These are phyloP conservation scores for Tulasnella sp. DNA, from an alignment of 768 basidiomycete genomes.

Conservation along the genomic window DNA sequence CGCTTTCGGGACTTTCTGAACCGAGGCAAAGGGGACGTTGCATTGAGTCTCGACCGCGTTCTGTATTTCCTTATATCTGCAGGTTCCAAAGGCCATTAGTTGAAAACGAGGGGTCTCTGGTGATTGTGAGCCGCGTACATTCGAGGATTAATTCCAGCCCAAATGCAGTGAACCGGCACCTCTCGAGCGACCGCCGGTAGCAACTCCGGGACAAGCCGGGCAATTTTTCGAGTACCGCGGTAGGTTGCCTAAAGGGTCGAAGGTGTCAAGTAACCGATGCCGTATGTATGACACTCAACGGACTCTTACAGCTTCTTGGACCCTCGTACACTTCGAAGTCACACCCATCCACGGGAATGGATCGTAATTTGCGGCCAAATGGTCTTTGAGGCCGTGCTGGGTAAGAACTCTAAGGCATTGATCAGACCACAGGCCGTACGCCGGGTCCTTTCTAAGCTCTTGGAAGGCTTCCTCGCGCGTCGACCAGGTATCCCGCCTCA, in stretches of 20 bases:
- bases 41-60: neutral
- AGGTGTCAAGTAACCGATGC: neutral
- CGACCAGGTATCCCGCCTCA: neutral
- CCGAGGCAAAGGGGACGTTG: neutral
- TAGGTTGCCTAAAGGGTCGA: neutral
- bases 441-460: neutral
- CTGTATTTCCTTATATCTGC: neutral
- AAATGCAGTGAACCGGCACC: conserved; percentile 4
- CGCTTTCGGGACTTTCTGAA: neutral
- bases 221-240: neutral
- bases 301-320: neutral
- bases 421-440: neutral
- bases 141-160: neutral
- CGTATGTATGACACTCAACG: neutral
- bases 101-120: neutral
- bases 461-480: neutral
- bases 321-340: neutral
- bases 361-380: neutral
- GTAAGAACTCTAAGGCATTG: neutral
- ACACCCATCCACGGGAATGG: neutral
- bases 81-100: neutral
- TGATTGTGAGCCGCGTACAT: neutral
- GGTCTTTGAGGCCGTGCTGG: neutral
- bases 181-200: neutral
- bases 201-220: neutral